phyloP scores from a whole-genome alignment of 2,329 filamentous ascomycete genomes.

The Sarocladiaceae sp. region DNA sequence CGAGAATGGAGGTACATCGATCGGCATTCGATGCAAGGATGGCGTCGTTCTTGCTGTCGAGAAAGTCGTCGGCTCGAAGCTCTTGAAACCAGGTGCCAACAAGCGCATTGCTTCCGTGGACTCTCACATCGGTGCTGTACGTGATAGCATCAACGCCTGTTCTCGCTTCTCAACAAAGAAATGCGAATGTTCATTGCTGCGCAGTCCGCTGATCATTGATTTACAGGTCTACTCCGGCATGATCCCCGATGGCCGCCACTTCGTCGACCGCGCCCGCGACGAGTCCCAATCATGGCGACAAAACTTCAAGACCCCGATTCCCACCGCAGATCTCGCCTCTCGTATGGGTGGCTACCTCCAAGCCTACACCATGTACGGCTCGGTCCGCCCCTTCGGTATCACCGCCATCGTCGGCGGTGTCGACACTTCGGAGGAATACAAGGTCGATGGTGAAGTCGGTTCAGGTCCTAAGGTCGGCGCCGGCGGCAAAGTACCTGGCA shows the following conservation, averaged over 20 bases:
- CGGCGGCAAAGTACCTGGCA: slow-evolving; percentile 71
- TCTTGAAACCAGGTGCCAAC: slow-evolving; percentile 91
- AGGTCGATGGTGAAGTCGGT: slow-evolving; percentile 87
- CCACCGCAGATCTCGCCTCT: slow-evolving; percentile 78
- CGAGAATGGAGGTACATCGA: slow-evolving; percentile 92
- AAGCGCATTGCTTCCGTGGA: slow-evolving; percentile 95
- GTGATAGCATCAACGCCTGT: no score
- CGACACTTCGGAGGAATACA: slow-evolving; percentile 79
- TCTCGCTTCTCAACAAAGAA: no score
- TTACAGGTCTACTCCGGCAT: slow-evolving; percentile 84
- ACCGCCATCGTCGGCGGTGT: slow-evolving; percentile 91
- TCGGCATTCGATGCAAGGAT: slow-evolving; percentile 96
- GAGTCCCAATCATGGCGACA: slow-evolving; percentile 88
- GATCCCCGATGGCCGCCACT: slow-evolving; percentile 90
- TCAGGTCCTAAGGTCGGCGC: slow-evolving; percentile 70
- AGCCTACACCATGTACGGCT: slow-evolving; percentile 95
- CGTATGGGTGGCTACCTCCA: slow-evolving; percentile 95
- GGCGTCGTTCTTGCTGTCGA: slow-evolving; percentile 93
- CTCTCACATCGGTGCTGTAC: slow-evolving; percentile 85
- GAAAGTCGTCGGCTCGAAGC: slow-evolving; percentile 93
- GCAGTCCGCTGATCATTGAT: neutral
- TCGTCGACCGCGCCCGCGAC: slow-evolving; percentile 87
- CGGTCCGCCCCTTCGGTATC: slow-evolving; percentile 92
- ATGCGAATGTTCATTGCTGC: no score
- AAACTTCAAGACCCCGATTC: slow-evolving; percentile 91